A percentile compares a stretch with the other conserved stretches of the same genome.
phyloP scores from a whole-genome alignment of 1,284 basidiomycete species.

The Apiotrichum gracile region DNA sequence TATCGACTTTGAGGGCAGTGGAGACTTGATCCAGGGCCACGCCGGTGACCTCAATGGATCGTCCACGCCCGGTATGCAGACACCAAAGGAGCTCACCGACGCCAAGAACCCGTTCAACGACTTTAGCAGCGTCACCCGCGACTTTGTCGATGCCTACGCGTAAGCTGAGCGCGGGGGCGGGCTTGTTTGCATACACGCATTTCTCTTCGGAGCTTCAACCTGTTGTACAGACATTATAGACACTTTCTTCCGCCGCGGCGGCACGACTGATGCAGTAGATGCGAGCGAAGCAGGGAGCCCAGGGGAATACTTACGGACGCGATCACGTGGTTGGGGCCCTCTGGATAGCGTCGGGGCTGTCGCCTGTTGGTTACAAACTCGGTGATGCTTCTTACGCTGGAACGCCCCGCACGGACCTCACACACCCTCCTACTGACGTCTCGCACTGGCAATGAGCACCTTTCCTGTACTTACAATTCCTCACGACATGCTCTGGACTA shows the following conservation, averaged over 20 bases:
- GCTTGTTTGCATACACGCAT: not conserved
- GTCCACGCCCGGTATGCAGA: slow-evolving; percentile 51
- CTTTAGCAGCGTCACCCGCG: slow-evolving; percentile 80
- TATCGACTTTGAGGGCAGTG: slow-evolving; percentile 65
- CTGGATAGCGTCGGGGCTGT: too few species aligned
- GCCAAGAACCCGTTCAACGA: slow-evolving; percentile 65
- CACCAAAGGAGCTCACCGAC: slow-evolving; percentile 45
- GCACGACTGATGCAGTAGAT: not conserved
- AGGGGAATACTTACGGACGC: too few species aligned
- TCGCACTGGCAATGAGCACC: too few species aligned
- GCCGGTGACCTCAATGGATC: slow-evolving; percentile 45
- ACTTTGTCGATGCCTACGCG: slow-evolving; percentile 45
- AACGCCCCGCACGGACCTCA: too few species aligned
- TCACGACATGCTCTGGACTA: too few species aligned
- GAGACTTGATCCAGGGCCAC: slow-evolving; percentile 14
- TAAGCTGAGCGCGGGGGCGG: not conserved
- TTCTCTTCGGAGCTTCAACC: too few species aligned
- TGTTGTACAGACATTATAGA: not conserved
- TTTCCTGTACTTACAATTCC: too few species aligned
- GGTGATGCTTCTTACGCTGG: too few species aligned
- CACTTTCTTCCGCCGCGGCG: not conserved
- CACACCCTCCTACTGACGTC: too few species aligned
- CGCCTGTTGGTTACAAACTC: too few species aligned
- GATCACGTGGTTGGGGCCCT: too few species aligned
- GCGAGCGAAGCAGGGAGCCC: too few species aligned